Percentiles rank a stretch among this genome's conserved stretches.
phyloP scores from a whole-genome alignment of 257 asterid genomes.

The Solanum gandarillasii region DNA sequence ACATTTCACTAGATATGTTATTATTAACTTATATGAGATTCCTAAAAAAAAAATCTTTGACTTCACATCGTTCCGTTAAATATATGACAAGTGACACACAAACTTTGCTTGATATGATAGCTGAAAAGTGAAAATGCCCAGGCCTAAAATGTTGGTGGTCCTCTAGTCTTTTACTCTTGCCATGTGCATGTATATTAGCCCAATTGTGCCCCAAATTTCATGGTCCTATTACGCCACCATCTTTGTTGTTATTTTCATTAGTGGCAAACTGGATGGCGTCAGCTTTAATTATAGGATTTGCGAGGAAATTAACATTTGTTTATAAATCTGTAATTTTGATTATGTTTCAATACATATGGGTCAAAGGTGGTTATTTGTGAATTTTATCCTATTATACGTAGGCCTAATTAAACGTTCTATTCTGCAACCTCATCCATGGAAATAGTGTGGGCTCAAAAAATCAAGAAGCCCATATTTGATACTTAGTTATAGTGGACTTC shows the following conservation, averaged over 20 bases:
- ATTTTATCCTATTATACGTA: neutral
- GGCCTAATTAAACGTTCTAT: neutral
- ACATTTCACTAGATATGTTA: neutral
- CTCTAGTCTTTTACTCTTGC: neutral
- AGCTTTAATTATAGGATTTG: neutral
- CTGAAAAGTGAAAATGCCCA: neutral
- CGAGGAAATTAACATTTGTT: neutral
- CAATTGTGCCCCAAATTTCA: neutral
- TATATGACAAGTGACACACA: neutral
- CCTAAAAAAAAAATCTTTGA: neutral
- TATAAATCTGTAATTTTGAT: neutral
- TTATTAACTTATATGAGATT: neutral
- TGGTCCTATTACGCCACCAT: neutral
- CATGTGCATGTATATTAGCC: neutral
- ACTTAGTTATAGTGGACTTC: neutral
- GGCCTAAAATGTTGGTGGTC: neutral
- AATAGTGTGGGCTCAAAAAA: neutral
- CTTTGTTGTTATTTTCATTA: neutral
- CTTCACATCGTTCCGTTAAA: neutral
- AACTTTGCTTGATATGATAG: neutral
- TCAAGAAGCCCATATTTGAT: neutral
- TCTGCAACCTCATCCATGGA: neutral
- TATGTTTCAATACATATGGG: neutral
- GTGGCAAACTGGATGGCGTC: neutral
- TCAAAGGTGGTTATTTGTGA: neutral